Evolutionary conservation across 2,329 filamentous ascomycete genomes (phyloP).

Genomic region (Leptographium wingfieldii): DNA sequence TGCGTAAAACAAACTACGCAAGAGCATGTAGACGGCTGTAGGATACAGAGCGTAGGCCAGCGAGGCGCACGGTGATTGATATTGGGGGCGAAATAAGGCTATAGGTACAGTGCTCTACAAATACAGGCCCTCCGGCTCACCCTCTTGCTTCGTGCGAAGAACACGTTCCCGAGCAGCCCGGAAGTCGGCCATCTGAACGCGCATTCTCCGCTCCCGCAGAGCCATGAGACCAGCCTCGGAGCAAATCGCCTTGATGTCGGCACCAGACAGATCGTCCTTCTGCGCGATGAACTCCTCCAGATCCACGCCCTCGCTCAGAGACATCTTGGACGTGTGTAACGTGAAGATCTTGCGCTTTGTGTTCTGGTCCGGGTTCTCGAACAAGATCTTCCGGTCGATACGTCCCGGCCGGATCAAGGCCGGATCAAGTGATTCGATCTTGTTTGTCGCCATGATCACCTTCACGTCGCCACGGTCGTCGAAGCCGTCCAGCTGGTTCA

Average conservation of each 20-base stretch:
- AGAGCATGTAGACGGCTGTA: neutral
- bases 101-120: constrained; percentile 46
- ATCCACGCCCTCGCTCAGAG: constrained; percentile 88
- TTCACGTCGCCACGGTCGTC: constrained; percentile 98
- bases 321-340: constrained; percentile 98
- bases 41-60: neutral
- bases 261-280: constrained; percentile 94
- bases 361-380: constrained; percentile 61
- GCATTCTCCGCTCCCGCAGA: constrained; percentile 87
- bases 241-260: constrained; percentile 98
- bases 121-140: constrained; percentile 95
- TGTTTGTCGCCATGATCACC: constrained; percentile 99
- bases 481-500: constrained; percentile 97
- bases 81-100: neutral
- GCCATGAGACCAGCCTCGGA: constrained; percentile 94
- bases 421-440: constrained; percentile 95
- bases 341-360: constrained; percentile 97
- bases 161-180: constrained; percentile 83
- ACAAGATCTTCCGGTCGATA: constrained; percentile 94
- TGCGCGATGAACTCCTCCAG: constrained; percentile 97
- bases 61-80: neutral
- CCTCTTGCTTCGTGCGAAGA: constrained; percentile 96
- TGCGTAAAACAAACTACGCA: too few relatives aligned
- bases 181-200: constrained; percentile 98
- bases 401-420: constrained; percentile 92